Conservation (phyloP, 2,329 filamentous ascomycete species). For the Alternaria hordeiaustralica region DNA sequence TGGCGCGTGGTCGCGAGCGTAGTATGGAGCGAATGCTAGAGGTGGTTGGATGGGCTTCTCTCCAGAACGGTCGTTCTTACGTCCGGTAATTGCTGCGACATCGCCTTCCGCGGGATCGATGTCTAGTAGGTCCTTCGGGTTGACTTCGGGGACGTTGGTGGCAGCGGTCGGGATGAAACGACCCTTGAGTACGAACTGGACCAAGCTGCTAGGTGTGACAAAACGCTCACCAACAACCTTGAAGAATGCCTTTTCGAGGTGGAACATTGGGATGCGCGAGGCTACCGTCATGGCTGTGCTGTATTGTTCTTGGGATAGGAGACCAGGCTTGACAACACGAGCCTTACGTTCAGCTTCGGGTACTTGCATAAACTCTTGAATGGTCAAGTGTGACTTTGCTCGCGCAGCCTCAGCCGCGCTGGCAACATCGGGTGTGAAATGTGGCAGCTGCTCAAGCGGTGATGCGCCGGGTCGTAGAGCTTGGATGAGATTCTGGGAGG, state of each 20-base stretch:
- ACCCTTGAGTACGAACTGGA: constrained; percentile 93
- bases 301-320: constrained; percentile 80
- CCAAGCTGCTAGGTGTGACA: constrained; percentile 89
- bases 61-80: constrained; percentile 70
- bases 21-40: constrained; percentile 89
- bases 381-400: constrained; percentile 68
- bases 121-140: constrained; percentile 84
- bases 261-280: constrained; percentile 80
- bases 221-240: constrained; percentile 95
- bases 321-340: constrained; percentile 71
- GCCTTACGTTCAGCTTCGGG: constrained; percentile 75
- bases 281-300: constrained; percentile 76
- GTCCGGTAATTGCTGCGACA: constrained; percentile 80
- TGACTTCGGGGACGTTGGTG: constrained; percentile 73
- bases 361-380: constrained; percentile 89
- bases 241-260: constrained; percentile 94
- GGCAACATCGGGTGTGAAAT: constrained; percentile 72
- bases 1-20: constrained; percentile 85
- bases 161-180: constrained; percentile 90
- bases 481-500: constrained; percentile 88
- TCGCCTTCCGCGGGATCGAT: constrained; percentile 93
- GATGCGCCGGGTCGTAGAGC: constrained; percentile 83
- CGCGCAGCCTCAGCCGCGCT: constrained; percentile 73
- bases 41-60: constrained; percentile 75
- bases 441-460: constrained; percentile 87